These are phyloP conservation scores for Senna tora DNA, from an alignment of 306 rosid genomes.

Conservation along the genomic window DNA sequence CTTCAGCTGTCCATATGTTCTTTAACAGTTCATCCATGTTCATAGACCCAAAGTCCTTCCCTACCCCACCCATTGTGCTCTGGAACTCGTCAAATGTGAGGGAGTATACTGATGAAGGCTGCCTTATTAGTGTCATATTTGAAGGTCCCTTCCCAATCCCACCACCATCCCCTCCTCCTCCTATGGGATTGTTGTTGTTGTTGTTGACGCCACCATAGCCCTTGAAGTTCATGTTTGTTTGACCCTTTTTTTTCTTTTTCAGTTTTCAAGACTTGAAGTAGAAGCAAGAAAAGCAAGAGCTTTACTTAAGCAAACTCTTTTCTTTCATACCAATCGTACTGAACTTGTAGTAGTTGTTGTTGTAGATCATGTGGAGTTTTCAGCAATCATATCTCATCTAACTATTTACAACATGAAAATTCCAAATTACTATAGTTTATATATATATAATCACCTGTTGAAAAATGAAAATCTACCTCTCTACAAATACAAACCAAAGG, in stretches of 20 bases:
- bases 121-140: slow-evolving; percentile 54
- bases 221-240: slow-evolving; percentile 64
- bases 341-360: background rate
- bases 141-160: slow-evolving; percentile 45
- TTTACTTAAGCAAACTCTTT: slow-evolving; percentile 42
- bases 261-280: slow-evolving; percentile 36
- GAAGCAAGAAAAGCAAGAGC: slow-evolving; percentile 26
- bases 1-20: slow-evolving; percentile 91
- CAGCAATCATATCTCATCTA: slow-evolving; percentile 34
- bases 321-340: slow-evolving; percentile 47
- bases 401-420: slow-evolving; percentile 11
- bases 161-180: slow-evolving; percentile 29
- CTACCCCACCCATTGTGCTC: slow-evolving; percentile 69
- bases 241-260: slow-evolving; percentile 51
- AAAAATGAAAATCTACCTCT: no score
- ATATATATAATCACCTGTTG: no score
- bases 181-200: slow-evolving; percentile 53
- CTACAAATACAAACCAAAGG: no score
- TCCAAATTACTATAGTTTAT: slow-evolving; percentile 1
- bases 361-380: slow-evolving; percentile 42
- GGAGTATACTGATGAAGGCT: slow-evolving; percentile 80
- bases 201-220: slow-evolving; percentile 58
- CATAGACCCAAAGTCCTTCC: slow-evolving; percentile 96
- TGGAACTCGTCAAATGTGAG: slow-evolving; percentile 92
- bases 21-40: slow-evolving; percentile 97